These are phyloP conservation scores for Boletellus sp. DNA, from an alignment of 1,284 basidiomycete species.

Conservation along the genomic window DNA sequence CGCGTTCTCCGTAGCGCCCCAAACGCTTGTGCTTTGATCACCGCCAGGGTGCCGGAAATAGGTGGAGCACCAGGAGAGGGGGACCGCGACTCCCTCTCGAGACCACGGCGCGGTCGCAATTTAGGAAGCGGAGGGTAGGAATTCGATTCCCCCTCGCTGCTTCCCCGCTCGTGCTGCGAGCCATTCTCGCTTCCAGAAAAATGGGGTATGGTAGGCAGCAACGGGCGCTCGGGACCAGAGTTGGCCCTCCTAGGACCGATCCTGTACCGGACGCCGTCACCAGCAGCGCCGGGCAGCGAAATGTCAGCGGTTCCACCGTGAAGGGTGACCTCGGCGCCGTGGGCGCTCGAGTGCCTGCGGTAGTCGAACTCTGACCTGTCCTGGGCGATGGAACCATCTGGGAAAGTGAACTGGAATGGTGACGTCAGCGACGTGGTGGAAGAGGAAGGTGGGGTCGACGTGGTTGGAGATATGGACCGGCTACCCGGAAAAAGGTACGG, in stretches of 20 bases:
- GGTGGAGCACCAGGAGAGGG: constrained; percentile 62
- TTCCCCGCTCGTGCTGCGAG: constrained; percentile 51
- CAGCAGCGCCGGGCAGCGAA: constrained; percentile 47
- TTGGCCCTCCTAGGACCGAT: constrained; percentile 47
- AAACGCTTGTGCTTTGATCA: constrained; percentile 84
- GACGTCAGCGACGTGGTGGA: constrained; percentile 61
- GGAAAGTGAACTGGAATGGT: constrained; percentile 61
- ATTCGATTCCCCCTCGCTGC: constrained; percentile 52
- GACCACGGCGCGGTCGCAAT: constrained; percentile 43
- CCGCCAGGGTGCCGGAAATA: constrained; percentile 75
- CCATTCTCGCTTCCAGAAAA: constrained; percentile 50
- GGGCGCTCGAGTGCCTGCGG: constrained; percentile 51
- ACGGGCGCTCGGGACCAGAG: constrained; percentile 46
- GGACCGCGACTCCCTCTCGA: constrained; percentile 57
- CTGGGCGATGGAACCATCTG: constrained; percentile 47
- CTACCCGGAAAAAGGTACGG: constrained; percentile 64
- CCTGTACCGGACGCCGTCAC: constrained; percentile 59
- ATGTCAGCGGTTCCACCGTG: constrained; percentile 71
- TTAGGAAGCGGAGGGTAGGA: constrained; percentile 41
- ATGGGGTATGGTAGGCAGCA: constrained; percentile 48
- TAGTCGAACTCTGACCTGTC: constrained; percentile 64
- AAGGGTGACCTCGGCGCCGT: constrained; percentile 57
- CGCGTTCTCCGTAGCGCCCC: constrained; percentile 76
- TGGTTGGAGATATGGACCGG: constrained; percentile 67
- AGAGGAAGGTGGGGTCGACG: constrained; percentile 62